phyloP scores from a whole-genome alignment of 2,329 filamentous ascomycete genomes.

The Tolypocladium cylindrosporum region DNA sequence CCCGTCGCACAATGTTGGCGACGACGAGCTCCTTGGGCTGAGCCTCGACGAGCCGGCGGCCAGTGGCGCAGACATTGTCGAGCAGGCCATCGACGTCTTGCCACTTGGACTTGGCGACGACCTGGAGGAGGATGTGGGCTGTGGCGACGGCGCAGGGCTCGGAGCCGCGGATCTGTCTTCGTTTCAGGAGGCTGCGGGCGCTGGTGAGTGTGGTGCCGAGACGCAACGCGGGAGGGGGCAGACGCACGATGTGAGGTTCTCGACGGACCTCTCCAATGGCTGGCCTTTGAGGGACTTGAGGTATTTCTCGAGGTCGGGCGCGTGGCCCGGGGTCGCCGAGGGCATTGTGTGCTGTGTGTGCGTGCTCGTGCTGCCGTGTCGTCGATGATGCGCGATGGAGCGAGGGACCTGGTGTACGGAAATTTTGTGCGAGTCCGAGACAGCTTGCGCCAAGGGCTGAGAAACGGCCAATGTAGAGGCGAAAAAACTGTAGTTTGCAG shows the following conservation, averaged over 20 bases:
- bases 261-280: slow-evolving; percentile 71
- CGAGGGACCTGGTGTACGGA: neutral
- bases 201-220: neutral
- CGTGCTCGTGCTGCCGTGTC: neutral
- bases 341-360: slow-evolving; percentile 18
- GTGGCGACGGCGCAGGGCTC: slow-evolving; percentile 87
- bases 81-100: slow-evolving; percentile 70
- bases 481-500: neutral
- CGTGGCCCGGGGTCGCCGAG: slow-evolving; percentile 27
- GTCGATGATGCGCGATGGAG: neutral
- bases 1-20: slow-evolving; percentile 85
- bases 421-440: neutral
- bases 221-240: neutral
- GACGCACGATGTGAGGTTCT: slow-evolving; percentile 70
- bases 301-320: slow-evolving; percentile 69
- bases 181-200: slow-evolving; percentile 63
- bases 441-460: neutral
- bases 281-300: slow-evolving; percentile 69
- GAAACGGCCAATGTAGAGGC: neutral
- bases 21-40: slow-evolving; percentile 87
- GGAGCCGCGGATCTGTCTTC: slow-evolving; percentile 80
- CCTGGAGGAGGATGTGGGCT: slow-evolving; percentile 75
- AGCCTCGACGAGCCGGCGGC: slow-evolving; percentile 66
- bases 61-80: slow-evolving; percentile 68
- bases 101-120: slow-evolving; percentile 75